phyloP scores from a whole-genome alignment of 805 yeast genomes.

The Ogataea glucozyma region DNA sequence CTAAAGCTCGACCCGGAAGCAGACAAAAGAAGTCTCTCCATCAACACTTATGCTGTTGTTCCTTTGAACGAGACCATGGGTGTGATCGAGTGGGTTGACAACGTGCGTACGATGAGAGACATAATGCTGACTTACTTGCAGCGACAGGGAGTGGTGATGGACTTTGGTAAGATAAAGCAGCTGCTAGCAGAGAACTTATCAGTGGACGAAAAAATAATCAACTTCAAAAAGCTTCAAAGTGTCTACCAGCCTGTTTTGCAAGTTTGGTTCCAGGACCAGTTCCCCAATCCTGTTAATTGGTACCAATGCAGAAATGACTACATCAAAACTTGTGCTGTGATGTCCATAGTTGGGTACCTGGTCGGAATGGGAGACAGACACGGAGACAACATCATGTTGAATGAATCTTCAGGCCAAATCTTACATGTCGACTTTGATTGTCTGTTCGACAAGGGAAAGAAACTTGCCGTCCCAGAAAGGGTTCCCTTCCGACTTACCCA shows the following conservation, averaged over 20 bases:
- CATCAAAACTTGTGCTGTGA: constrained; percentile 83
- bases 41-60: constrained; percentile 83
- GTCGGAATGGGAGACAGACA: constrained; percentile 96
- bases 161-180: constrained; percentile 30
- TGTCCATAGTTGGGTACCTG: constrained; percentile 96
- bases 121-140: constrained; percentile 42
- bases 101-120: constrained; percentile 69
- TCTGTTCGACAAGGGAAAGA: constrained; percentile 82
- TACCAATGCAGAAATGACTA: constrained; percentile 72
- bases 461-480: constrained; percentile 77
- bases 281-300: constrained; percentile 91
- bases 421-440: constrained; percentile 97
- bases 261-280: constrained; percentile 85
- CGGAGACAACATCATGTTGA: constrained; percentile 82
- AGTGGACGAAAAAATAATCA: constrained; percentile 35
- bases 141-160: constrained; percentile 29
- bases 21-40: constrained; percentile 65
- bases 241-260: constrained; percentile 70
- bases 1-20: constrained; percentile 69
- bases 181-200: constrained; percentile 26
- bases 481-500: constrained; percentile 93
- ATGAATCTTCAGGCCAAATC: constrained; percentile 72
- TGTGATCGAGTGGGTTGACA: constrained; percentile 84
- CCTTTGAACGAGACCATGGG: constrained; percentile 88
- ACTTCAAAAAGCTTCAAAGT: constrained; percentile 36